Percentiles rank a stretch among this genome's conserved stretches.
Evolutionary conservation across 768 basidiomycete species (phyloP).

Genomic region (Pholiota conissans): DNA sequence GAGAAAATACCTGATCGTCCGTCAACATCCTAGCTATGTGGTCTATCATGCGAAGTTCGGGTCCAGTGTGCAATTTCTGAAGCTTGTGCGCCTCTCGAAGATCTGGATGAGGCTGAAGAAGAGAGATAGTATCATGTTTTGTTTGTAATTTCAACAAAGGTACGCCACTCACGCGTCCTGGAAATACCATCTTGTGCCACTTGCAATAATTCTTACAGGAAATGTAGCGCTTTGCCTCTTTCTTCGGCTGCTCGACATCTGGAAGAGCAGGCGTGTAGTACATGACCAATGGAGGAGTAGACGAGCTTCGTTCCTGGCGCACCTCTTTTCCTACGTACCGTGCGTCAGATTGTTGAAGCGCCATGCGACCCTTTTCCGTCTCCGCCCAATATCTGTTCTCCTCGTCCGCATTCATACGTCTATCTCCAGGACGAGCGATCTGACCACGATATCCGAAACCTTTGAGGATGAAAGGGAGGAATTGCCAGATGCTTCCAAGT

Average conservation of each 20-base stretch:
- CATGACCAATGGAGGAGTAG: constrained; percentile 19
- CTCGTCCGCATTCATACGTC: constrained; percentile 6
- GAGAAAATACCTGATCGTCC: constrained; percentile 13
- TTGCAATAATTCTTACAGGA: constrained; percentile 15
- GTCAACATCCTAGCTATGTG: constrained; percentile 16
- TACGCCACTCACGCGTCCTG: constrained; percentile 9
- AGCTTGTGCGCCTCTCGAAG: constrained; percentile 9
- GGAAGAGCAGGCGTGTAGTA: constrained; percentile 23
- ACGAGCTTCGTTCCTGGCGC: not conserved
- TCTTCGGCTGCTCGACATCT: not conserved
- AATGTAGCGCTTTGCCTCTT: not conserved
- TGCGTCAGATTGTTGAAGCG: constrained; percentile 18
- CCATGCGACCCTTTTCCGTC: constrained; percentile 5
- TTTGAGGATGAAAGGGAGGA: not conserved
- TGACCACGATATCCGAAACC: too few species aligned
- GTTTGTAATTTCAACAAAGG: not conserved
- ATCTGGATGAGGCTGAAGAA: constrained; percentile 16
- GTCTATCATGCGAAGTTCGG: constrained; percentile 13
- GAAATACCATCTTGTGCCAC: constrained; percentile 22
- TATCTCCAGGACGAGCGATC: too few species aligned
- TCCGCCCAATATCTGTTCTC: constrained; percentile 21
- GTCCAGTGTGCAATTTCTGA: constrained; percentile 8
- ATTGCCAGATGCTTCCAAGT: too few species aligned
- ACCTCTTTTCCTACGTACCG: constrained; percentile 12
- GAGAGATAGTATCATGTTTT: not conserved